Conservation (phyloP, 352 stramenopile species). For the Pelagophyceae sp. region DNA sequence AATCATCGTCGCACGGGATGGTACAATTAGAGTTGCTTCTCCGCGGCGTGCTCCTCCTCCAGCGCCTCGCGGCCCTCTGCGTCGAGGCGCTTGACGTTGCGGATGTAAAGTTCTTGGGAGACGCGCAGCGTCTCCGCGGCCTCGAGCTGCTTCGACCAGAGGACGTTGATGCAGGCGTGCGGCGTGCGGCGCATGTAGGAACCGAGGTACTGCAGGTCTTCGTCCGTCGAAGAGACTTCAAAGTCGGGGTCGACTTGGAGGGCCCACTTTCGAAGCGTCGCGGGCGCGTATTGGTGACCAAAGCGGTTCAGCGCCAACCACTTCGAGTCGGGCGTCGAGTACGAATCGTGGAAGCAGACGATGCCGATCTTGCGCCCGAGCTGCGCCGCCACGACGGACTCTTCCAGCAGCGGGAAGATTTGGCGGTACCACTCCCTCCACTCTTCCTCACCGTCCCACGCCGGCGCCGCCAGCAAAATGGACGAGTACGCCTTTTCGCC, state of each 20-base stretch:
- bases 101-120: neutral
- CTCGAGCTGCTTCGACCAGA: neutral
- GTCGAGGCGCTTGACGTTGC: neutral
- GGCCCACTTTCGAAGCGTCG: neutral
- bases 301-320: slow-evolving; percentile 11
- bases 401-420: neutral
- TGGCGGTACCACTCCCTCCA: neutral
- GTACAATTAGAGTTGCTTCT: no score
- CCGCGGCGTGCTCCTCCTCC: neutral
- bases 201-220: slow-evolving; percentile 6
- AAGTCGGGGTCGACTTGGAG: neutral
- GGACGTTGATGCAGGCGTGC: slow-evolving; percentile 6
- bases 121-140: neutral
- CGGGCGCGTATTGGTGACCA: slow-evolving; percentile 1
- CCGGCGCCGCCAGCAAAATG: neutral
- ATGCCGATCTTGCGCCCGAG: neutral
- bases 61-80: neutral
- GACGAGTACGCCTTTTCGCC: neutral
- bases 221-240: neutral
- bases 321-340: neutral
- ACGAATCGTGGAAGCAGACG: neutral
- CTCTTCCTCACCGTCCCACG: neutral
- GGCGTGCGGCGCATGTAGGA: slow-evolving; percentile 11
- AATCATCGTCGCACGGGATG: no score
- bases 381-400: neutral